A percentile compares a stretch with the other conserved stretches of the same genome.
Conservation (phyloP, 495 filamentous ascomycete genomes). For the Penicillium maclennaniae region DNA sequence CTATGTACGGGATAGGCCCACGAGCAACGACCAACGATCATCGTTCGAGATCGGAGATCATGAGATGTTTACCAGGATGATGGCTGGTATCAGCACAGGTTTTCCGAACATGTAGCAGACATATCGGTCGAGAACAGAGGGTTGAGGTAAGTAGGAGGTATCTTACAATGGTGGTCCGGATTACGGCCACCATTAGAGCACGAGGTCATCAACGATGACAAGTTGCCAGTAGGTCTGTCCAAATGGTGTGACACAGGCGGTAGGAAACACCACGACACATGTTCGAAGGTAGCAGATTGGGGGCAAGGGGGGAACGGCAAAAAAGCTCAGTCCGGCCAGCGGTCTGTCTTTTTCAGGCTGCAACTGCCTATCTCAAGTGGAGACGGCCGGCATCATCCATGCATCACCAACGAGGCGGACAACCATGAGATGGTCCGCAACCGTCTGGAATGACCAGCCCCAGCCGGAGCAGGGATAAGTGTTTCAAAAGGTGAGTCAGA, state of each 20-base stretch:
- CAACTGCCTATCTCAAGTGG: slow-evolving; percentile 1
- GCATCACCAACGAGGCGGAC: background rate
- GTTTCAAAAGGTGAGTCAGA: slow-evolving; percentile 7
- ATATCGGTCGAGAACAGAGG: background rate
- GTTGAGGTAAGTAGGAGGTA: background rate
- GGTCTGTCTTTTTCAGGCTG: slow-evolving; percentile 9
- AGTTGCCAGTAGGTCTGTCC: background rate
- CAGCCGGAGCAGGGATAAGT: background rate
- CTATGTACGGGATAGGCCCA: slow-evolving; percentile 24
- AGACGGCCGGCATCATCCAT: slow-evolving; percentile 5
- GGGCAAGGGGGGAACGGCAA: background rate
- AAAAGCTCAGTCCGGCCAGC: slow-evolving; percentile 14
- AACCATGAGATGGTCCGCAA: background rate
- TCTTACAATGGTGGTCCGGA: background rate
- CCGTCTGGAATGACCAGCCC: background rate
- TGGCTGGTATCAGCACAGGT: background rate
- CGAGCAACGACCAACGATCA: background rate
- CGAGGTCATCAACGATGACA: background rate
- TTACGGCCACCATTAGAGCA: background rate
- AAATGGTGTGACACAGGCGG: background rate
- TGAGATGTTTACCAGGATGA: background rate
- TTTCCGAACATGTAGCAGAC: background rate
- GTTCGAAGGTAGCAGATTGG: background rate
- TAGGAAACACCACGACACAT: background rate
- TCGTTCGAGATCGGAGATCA: background rate